A percentile compares a stretch with the other conserved stretches of the same genome.
Evolutionary conservation across 2,329 filamentous ascomycete species (phyloP).

Genomic region (Aspergillus puulaauensis): DNA sequence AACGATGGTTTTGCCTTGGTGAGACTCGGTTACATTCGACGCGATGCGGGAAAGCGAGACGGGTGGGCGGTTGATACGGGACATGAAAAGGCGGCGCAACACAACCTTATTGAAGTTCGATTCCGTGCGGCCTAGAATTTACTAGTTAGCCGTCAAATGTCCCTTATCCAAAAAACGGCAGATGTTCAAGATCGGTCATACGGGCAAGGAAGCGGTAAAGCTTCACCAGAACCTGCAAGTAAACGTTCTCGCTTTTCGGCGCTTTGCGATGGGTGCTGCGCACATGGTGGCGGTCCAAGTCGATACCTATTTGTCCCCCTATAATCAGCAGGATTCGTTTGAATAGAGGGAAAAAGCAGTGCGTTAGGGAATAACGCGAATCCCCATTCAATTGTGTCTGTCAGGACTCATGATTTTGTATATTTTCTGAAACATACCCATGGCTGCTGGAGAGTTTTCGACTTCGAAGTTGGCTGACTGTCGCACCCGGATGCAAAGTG

Average conservation of each 20-base stretch:
- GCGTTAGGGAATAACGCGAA: background rate
- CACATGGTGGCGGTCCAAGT: conserved; percentile 63
- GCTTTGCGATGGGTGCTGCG: conserved; percentile 78
- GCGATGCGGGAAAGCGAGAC: conserved; percentile 91
- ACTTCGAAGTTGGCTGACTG: conserved; percentile 42
- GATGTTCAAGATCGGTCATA: conserved; percentile 46
- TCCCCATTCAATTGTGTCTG: background rate
- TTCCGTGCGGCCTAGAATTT: conserved; percentile 78
- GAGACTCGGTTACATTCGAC: conserved; percentile 60
- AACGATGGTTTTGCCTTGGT: conserved; percentile 76
- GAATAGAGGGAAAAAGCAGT: background rate
- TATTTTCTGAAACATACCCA: conserved; percentile 37
- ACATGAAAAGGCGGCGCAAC: conserved; percentile 96
- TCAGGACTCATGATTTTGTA: background rate
- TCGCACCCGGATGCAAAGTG: conserved; percentile 40
- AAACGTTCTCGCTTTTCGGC: conserved; percentile 97
- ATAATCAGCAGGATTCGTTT: conserved; percentile 16
- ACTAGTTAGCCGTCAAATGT: conserved; percentile 18
- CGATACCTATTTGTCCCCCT: conserved; percentile 46
- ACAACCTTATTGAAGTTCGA: conserved; percentile 98
- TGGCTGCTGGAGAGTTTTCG: conserved; percentile 43
- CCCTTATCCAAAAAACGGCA: background rate
- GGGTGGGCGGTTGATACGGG: conserved; percentile 94
- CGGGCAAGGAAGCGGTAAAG: conserved; percentile 95
- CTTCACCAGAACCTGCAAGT: conserved; percentile 96